Evolutionary conservation across 164 flowering plant genomes (phyloP), one percentile per base, ranked within the genome.

Genomic region (Akebia trifoliata): DNA sequence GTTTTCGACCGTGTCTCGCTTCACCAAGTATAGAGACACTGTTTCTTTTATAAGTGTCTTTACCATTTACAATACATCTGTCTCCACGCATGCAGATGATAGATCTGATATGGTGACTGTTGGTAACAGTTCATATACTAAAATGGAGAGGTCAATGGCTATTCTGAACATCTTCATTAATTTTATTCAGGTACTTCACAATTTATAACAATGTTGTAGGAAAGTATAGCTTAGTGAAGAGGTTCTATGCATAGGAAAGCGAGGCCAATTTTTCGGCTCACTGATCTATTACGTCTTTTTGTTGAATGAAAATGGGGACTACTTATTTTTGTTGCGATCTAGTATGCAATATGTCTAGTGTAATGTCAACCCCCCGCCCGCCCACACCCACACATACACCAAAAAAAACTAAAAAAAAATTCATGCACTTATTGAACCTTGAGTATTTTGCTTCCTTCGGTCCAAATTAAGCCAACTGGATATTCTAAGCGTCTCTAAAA

Each of bases 111-210:
- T 64, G 68, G 84, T 84, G 50, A 73, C 72, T 39, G 82, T 92
- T 65, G 97, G 95, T 43, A 84, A 78, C 50, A 65, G 71, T 49
- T 81, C 86, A 20, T 90, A 81, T 57, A 74, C 52, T 61, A 92
- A 92, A 68, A 65, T 69, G 57, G 94, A 81, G 70, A 81, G 86
- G 44, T 85, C 97, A 39, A 71, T 87, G 76, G 90, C 97, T 51
- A 60, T 90, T 56, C 70, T 92, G 68, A 71, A 87, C 76, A 75
- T 68, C 55, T 92, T 81, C 68, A 71, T 92, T 60, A 82, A 81
- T 51, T 87, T 87, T 73, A 84, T 92, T 67, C 81, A 85, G 95
- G 98, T 90, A 76, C 57, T 60, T 26, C 47, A 29, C 24, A 50
- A 21, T 17, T 43, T 45, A 34, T 22, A 20, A 59, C 1, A 15